Percentiles rank a stretch among this genome's conserved stretches.
These are phyloP conservation scores for Aegilops bicornis DNA, from an alignment of 176 grass and related monocot genomes.

Conservation along the genomic window DNA sequence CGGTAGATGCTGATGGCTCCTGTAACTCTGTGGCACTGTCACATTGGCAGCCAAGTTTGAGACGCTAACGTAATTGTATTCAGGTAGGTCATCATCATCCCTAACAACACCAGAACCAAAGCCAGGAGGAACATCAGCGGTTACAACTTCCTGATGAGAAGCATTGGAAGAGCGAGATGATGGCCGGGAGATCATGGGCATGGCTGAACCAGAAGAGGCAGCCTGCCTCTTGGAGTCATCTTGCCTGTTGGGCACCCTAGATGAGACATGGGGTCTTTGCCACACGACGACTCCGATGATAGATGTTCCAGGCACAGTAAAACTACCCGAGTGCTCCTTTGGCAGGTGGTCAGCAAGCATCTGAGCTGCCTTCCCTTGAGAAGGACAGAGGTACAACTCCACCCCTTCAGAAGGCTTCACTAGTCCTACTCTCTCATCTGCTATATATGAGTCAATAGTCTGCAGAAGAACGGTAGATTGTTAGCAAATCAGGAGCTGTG, in stretches of 20 bases:
- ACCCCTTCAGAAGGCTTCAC: slow-evolving; percentile 51
- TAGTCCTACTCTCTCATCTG: slow-evolving; percentile 67
- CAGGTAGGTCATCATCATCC: slow-evolving; percentile 66
- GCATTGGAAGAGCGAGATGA: background rate
- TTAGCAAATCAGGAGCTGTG: background rate
- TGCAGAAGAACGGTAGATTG: slow-evolving; percentile 30
- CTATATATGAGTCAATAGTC: slow-evolving; percentile 63
- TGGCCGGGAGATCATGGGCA: slow-evolving; percentile 4
- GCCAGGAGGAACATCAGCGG: slow-evolving; percentile 45
- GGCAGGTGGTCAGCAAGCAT: slow-evolving; percentile 51
- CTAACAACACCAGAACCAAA: slow-evolving; percentile 41
- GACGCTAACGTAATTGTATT: slow-evolving; percentile 43
- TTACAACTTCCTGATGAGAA: slow-evolving; percentile 33
- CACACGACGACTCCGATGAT: slow-evolving; percentile 70
- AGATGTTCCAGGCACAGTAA: slow-evolving; percentile 6
- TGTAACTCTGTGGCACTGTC: background rate
- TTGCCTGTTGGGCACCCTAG: slow-evolving; percentile 38
- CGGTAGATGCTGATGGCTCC: background rate
- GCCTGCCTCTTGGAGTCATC: slow-evolving; percentile 32
- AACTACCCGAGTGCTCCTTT: slow-evolving; percentile 43
- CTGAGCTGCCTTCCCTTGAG: slow-evolving; percentile 42
- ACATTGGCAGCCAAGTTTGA: slow-evolving; percentile 23
- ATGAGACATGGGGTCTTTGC: slow-evolving; percentile 42
- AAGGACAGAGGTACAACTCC: slow-evolving; percentile 70
- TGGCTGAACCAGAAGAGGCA: slow-evolving; percentile 26